phyloP scores from a whole-genome alignment of 257 asterid genomes.

The Cordia subcordata region DNA sequence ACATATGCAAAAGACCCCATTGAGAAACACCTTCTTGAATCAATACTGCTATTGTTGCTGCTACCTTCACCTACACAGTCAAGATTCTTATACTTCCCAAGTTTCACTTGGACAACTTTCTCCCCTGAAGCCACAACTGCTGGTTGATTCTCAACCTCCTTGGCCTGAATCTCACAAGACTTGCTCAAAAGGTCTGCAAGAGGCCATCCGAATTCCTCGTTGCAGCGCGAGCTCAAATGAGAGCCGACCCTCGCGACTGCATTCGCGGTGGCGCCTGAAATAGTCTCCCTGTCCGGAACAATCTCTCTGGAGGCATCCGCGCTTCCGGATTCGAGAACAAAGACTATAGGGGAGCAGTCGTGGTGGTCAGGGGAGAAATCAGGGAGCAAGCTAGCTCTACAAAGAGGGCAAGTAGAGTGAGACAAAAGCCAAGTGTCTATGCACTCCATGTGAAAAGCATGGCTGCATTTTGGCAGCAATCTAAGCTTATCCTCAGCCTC shows the following conservation, averaged over 20 bases:
- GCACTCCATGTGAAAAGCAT: slow-evolving; percentile 94
- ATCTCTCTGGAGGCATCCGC: slow-evolving; percentile 64
- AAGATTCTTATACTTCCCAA: slow-evolving; percentile 73
- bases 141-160: slow-evolving; percentile 28
- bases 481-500: slow-evolving; percentile 78
- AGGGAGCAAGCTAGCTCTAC: slow-evolving; percentile 64
- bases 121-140: slow-evolving; percentile 24
- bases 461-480: slow-evolving; percentile 82
- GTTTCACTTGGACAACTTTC: slow-evolving; percentile 67
- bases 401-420: slow-evolving; percentile 95
- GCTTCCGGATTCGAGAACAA: slow-evolving; percentile 80
- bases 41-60: slow-evolving; percentile 28
- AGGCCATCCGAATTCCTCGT: slow-evolving; percentile 21
- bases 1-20: slow-evolving; percentile 97
- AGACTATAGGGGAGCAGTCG: slow-evolving; percentile 52
- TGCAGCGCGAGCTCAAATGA: slow-evolving; percentile 29
- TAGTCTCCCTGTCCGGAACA: slow-evolving; percentile 25
- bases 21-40: slow-evolving; percentile 80
- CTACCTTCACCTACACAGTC: slow-evolving; percentile 41
- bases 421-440: slow-evolving; percentile 95
- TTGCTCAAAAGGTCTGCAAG: slow-evolving; percentile 25
- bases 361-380: slow-evolving; percentile 40
- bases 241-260: slow-evolving; percentile 45
- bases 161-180: slow-evolving; percentile 47
- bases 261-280: slow-evolving; percentile 12